These are phyloP conservation scores for Xylariaceae sp. DNA, from an alignment of 2,329 filamentous ascomycete genomes.

Conservation along the genomic window DNA sequence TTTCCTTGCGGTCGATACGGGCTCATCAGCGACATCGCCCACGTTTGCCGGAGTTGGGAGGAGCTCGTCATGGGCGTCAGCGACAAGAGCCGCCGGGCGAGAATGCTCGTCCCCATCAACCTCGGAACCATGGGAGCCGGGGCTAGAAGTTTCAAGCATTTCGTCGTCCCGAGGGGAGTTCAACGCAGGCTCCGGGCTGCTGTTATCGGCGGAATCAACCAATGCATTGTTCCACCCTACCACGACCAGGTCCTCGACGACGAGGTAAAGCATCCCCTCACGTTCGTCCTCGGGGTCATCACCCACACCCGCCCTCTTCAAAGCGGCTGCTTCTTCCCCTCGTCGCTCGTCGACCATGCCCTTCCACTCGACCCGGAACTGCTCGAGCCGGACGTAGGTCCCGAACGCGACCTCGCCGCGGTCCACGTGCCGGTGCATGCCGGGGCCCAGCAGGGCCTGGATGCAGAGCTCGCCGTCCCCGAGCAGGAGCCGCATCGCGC, in stretches of 20 bases:
- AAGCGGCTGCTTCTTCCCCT: slow-evolving; percentile 1
- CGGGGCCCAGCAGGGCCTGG: slow-evolving; percentile 40
- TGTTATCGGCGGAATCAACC: slow-evolving; percentile 18
- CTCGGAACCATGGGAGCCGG: too few species aligned
- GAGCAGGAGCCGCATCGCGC: slow-evolving; percentile 39
- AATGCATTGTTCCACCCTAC: slow-evolving; percentile 43
- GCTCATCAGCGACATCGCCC: too few species aligned
- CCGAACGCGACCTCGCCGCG: slow-evolving; percentile 37
- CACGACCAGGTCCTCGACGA: slow-evolving; percentile 36
- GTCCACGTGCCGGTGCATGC: slow-evolving; percentile 42
- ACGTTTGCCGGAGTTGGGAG: too few species aligned
- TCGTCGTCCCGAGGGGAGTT: too few species aligned
- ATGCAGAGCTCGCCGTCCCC: slow-evolving; percentile 47
- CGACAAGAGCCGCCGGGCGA: too few species aligned
- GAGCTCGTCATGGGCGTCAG: too few species aligned
- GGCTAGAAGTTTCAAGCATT: too few species aligned
- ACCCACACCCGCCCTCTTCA: slow-evolving; percentile 3
- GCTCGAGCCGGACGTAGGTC: slow-evolving; percentile 39
- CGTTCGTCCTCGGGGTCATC: slow-evolving; percentile 1
- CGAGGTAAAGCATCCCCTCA: slow-evolving; percentile 34
- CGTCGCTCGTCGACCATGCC: slow-evolving; percentile 1
- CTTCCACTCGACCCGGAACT: slow-evolving; percentile 29
- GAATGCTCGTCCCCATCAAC: too few species aligned
- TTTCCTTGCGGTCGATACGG: too few species aligned
- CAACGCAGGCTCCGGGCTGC: too few species aligned